Evolutionary conservation across 306 rosid genomes (phyloP).

Genomic region (Macrotyloma uniflorum): DNA sequence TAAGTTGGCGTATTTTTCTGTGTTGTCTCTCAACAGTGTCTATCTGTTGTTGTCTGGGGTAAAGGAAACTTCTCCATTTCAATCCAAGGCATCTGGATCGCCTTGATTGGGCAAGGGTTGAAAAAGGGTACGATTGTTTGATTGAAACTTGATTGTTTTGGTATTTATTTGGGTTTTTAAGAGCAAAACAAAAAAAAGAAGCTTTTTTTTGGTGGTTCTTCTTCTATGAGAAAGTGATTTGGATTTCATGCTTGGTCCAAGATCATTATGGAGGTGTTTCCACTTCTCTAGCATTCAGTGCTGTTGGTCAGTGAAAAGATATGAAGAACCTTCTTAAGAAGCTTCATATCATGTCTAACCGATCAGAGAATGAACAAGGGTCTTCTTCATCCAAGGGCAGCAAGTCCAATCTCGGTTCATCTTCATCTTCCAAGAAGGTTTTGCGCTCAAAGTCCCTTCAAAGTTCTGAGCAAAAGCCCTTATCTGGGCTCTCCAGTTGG

Average conservation of each 20-base stretch:
- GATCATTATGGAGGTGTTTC: conserved; percentile 68
- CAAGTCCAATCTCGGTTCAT: conserved; percentile 56
- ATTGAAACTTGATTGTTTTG: conserved; percentile 38
- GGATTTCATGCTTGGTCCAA: conserved; percentile 66
- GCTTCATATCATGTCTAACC: conserved; percentile 76
- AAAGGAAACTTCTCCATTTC: conserved; percentile 40
- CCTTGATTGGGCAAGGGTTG: conserved; percentile 40
- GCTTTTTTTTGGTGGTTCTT: conserved; percentile 37
- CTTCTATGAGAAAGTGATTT: conserved; percentile 45
- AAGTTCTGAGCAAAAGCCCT: conserved; percentile 66
- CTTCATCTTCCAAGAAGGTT: conserved; percentile 64
- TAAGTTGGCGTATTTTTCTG: not conserved
- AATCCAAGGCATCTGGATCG: conserved; percentile 58
- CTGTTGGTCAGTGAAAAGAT: conserved; percentile 45
- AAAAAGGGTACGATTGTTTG: conserved; percentile 46
- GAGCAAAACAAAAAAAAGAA: conserved; percentile 45
- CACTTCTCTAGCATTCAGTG: conserved; percentile 52
- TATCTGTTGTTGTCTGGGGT: conserved; percentile 35
- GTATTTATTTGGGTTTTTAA: conserved; percentile 36
- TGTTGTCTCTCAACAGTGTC: conserved; percentile 30
- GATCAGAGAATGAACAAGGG: conserved; percentile 65
- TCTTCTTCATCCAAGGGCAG: conserved; percentile 67
- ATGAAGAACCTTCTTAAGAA: conserved; percentile 96
- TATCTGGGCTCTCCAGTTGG: conserved; percentile 75
- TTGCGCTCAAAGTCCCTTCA: conserved; percentile 48